Evolutionary conservation across 176 grass and related monocot species (phyloP).

Genomic region (Triticum monococcum): DNA sequence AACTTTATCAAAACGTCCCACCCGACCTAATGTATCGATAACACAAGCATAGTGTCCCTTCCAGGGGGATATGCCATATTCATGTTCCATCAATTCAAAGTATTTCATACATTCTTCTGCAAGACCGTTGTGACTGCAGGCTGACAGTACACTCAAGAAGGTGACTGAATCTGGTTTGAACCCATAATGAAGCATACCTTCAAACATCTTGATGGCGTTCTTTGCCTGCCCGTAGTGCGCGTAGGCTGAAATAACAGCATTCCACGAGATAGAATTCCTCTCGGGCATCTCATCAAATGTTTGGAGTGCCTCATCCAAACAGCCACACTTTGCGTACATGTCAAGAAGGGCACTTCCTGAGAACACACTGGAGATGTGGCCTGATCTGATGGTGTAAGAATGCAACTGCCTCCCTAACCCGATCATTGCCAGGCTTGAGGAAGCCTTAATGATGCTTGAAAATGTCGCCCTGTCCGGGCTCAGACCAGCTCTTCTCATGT

Average conservation of each 20-base stretch:
- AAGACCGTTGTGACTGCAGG: conserved; percentile 78
- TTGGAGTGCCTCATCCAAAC: conserved; percentile 50
- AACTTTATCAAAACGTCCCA: conserved; percentile 60
- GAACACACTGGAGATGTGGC: conserved; percentile 57
- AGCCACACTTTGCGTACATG: conserved; percentile 87
- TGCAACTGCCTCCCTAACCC: conserved; percentile 64
- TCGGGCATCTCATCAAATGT: conserved; percentile 79
- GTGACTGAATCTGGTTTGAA: conserved; percentile 74
- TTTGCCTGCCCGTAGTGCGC: conserved; percentile 66
- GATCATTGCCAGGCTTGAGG: conserved; percentile 53
- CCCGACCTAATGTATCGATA: conserved; percentile 70
- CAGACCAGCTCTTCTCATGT: conserved; percentile 60
- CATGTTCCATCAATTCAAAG: conserved; percentile 66
- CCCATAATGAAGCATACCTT: conserved; percentile 53
- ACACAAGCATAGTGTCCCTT: conserved; percentile 85
- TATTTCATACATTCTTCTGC: conserved; percentile 65
- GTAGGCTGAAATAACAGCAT: conserved; percentile 70
- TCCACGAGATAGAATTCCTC: conserved; percentile 85
- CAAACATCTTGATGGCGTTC: conserved; percentile 76
- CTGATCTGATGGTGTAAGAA: conserved; percentile 53
- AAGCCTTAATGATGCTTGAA: conserved; percentile 67
- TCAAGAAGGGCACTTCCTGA: conserved; percentile 78
- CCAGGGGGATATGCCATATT: conserved; percentile 54
- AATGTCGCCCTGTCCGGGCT: conserved; percentile 58
- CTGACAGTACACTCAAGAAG: conserved; percentile 75